phyloP scores from a whole-genome alignment of 140 eudicot genomes.

The Flaveria floridana region DNA sequence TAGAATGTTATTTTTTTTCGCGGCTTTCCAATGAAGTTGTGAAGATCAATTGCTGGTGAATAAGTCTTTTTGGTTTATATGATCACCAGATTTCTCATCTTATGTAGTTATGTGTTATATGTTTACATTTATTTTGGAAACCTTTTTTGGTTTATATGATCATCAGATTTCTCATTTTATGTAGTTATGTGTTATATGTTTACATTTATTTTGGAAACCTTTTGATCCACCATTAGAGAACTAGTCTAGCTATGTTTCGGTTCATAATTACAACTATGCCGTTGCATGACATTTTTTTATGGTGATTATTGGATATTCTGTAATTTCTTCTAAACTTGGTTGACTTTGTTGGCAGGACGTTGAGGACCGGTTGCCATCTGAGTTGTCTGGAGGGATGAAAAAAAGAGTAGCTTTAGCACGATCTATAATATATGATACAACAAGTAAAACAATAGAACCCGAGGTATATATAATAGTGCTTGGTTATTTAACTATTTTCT shows the following conservation, averaged over 20 bases:
- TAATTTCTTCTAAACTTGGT: conserved; percentile 14
- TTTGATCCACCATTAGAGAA: background rate
- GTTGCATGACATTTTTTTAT: background rate
- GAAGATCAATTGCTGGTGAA: background rate
- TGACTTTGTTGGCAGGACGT: conserved; percentile 65
- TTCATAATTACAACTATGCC: background rate
- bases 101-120: background rate
- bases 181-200: background rate
- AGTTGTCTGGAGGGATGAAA: conserved; percentile 99
- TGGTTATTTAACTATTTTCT: background rate
- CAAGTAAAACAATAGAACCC: conserved; percentile 77
- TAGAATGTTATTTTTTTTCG: background rate
- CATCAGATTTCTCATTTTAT: background rate
- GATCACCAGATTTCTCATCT: background rate
- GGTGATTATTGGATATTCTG: background rate
- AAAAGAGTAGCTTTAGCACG: conserved; percentile 97
- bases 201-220: background rate
- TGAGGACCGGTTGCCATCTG: conserved; percentile 93
- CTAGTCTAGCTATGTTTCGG: background rate
- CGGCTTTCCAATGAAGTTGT: conserved; percentile 11
- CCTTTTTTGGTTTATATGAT: background rate
- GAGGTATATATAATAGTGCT: conserved; percentile 55
- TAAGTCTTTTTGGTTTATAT: conserved; percentile 12
- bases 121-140: background rate
- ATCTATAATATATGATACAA: conserved; percentile 78